These are phyloP conservation scores for Lipomyces lipofer DNA, from an alignment of 805 yeast genomes.

Conservation along the genomic window DNA sequence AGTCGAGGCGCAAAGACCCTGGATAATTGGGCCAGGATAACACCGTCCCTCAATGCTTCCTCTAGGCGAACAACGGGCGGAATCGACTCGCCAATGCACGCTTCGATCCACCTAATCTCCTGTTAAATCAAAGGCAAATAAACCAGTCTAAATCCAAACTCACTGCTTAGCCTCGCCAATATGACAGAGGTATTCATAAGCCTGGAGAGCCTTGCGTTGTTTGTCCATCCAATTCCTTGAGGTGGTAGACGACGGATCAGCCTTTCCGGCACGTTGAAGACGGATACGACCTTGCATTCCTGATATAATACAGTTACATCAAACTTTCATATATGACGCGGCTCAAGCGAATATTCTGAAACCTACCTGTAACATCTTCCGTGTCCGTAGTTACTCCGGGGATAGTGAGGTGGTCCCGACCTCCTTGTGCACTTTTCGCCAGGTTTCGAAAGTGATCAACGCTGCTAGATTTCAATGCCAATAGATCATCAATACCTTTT, in stretches of 20 bases:
- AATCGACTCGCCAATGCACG: constrained; percentile 57
- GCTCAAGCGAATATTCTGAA: too few relatives aligned
- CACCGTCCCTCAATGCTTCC: constrained; percentile 78
- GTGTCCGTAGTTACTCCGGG: constrained; percentile 38
- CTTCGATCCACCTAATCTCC: constrained; percentile 62
- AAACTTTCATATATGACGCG: background rate
- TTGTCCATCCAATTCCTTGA: constrained; percentile 43
- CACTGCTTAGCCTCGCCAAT: constrained; percentile 70
- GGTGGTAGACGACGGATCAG: background rate
- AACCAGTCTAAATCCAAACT: constrained; percentile 5
- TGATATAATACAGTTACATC: constrained; percentile 7
- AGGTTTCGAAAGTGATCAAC: constrained; percentile 34
- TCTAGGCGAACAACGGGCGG: constrained; percentile 61
- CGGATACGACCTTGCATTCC: constrained; percentile 40
- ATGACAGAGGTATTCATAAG: constrained; percentile 78
- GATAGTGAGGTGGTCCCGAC: constrained; percentile 25
- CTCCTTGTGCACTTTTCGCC: constrained; percentile 15
- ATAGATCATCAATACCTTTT: constrained; percentile 23
- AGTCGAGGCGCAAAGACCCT: constrained; percentile 67
- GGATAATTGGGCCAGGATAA: constrained; percentile 76
- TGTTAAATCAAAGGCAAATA: constrained; percentile 2
- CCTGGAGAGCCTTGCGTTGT: constrained; percentile 48
- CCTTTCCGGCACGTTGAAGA: constrained; percentile 37
- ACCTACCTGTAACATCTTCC: constrained; percentile 37
- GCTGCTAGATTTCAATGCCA: constrained; percentile 31